phyloP scores from a whole-genome alignment of 1,284 basidiomycete genomes.

The Takashimella koratensis region DNA sequence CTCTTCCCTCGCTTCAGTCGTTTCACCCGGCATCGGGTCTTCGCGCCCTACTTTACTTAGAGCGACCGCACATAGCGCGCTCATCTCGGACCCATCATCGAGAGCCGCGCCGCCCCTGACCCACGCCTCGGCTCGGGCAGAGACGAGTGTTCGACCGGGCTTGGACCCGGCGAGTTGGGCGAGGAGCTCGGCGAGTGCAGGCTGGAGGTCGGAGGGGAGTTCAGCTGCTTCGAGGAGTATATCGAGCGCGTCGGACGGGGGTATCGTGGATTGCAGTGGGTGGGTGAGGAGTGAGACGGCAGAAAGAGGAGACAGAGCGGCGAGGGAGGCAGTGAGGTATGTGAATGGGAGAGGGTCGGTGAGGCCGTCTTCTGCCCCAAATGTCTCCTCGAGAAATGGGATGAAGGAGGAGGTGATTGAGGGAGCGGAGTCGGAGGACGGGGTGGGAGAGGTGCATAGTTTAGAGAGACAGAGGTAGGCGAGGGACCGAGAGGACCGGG shows the following conservation, averaged over 20 bases:
- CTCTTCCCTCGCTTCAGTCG: constrained; percentile 31
- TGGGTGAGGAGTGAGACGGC: constrained; percentile 24
- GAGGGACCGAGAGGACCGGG: constrained; percentile 16
- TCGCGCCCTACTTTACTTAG: constrained; percentile 71
- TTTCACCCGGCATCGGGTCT: constrained; percentile 52
- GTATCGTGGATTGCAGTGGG: constrained; percentile 5
- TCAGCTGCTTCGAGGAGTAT: constrained; percentile 42
- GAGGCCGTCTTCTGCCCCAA: constrained; percentile 7
- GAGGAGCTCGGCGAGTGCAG: constrained; percentile 63
- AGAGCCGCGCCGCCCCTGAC: constrained; percentile 46
- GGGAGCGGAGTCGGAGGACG: not conserved
- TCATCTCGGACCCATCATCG: constrained; percentile 5
- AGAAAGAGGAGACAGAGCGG: constrained; percentile 23
- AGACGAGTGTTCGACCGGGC: constrained; percentile 60
- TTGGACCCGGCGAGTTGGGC: constrained; percentile 70
- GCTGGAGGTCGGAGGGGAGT: constrained; percentile 35
- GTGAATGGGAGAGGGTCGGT: constrained; percentile 18
- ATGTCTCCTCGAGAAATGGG: constrained; percentile 11
- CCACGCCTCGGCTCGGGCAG: constrained; percentile 49
- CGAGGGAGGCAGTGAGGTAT: constrained; percentile 27
- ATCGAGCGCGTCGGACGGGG: constrained; percentile 22
- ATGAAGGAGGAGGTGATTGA: constrained; percentile 1
- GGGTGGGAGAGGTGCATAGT: constrained; percentile 1
- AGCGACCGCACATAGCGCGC: constrained; percentile 62
- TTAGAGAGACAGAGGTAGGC: constrained; percentile 29